These are phyloP conservation scores for Hymenoscyphus albidus DNA, from an alignment of 2,329 filamentous ascomycete genomes.

Conservation along the genomic window DNA sequence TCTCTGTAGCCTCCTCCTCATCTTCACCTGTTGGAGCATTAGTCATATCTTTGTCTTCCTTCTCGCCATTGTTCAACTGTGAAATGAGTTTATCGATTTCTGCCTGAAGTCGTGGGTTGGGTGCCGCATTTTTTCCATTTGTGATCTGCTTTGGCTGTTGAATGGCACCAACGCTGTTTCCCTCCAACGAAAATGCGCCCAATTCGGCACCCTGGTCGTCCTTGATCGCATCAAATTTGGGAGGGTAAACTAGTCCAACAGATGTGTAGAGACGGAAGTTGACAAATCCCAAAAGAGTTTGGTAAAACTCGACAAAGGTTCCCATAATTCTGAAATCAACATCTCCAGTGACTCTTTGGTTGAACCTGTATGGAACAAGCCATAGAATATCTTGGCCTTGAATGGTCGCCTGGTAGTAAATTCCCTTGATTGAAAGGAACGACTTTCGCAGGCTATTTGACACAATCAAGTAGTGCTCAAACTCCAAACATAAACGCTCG, in stretches of 20 bases:
- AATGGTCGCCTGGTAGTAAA: constrained; percentile 97
- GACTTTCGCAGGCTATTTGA: constrained; percentile 91
- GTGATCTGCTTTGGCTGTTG: constrained; percentile 50
- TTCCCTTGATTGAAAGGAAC: constrained; percentile 97
- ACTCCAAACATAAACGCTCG: constrained; percentile 89
- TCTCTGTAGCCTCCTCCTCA: constrained; percentile 47
- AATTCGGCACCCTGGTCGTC: constrained; percentile 89
- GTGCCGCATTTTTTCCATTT: constrained; percentile 48
- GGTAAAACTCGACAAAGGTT: constrained; percentile 98
- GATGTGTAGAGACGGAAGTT: constrained; percentile 94
- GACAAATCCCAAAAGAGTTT: constrained; percentile 89
- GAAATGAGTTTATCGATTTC: constrained; percentile 66
- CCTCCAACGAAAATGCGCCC: constrained; percentile 85
- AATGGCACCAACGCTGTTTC: constrained; percentile 56
- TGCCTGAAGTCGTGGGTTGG: constrained; percentile 60
- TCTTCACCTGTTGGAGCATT: constrained; percentile 41
- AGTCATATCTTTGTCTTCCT: constrained; percentile 41
- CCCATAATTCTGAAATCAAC: constrained; percentile 99
- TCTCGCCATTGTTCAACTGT: constrained; percentile 57
- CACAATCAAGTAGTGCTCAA: constrained; percentile 94
- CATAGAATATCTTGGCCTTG: constrained; percentile 96
- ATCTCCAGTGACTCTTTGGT: constrained; percentile 88
- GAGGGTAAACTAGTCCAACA: constrained; percentile 88
- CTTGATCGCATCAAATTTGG: constrained; percentile 82
- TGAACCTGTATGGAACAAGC: constrained; percentile 97